Evolutionary conservation across 2,329 filamentous ascomycete species (phyloP).

Genomic region (Fusarium graminum): DNA sequence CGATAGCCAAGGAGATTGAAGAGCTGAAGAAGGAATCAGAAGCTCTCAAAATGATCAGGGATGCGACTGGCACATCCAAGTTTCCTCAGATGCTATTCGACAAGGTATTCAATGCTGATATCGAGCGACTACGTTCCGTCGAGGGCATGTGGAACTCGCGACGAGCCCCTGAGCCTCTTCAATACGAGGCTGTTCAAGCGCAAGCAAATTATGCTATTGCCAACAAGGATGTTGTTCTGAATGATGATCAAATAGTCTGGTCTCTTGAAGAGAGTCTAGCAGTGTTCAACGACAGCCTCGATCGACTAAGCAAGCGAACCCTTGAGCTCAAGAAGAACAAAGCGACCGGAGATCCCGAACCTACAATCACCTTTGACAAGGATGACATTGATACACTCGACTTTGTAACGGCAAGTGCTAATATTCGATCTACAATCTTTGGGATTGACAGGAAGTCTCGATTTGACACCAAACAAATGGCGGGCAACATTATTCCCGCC

Average conservation of each 20-base stretch:
- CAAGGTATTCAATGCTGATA: conserved; percentile 91
- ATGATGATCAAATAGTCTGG: conserved; percentile 83
- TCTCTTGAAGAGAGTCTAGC: conserved; percentile 84
- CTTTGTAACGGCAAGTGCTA: conserved; percentile 91
- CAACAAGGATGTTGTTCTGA: conserved; percentile 66
- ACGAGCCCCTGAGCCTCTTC: conserved; percentile 77
- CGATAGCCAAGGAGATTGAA: conserved; percentile 79
- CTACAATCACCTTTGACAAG: conserved; percentile 91
- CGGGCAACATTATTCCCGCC: conserved; percentile 97
- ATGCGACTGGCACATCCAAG: conserved; percentile 80
- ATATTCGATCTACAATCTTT: conserved; percentile 90
- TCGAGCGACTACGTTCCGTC: conserved; percentile 84
- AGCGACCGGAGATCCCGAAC: conserved; percentile 64
- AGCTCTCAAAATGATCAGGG: conserved; percentile 84
- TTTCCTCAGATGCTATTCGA: conserved; percentile 88
- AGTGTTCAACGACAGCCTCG: conserved; percentile 87
- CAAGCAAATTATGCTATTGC: conserved; percentile 64
- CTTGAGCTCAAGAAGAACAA: conserved; percentile 69
- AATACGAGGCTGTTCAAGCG: conserved; percentile 72
- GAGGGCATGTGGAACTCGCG: conserved; percentile 97
- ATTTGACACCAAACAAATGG: conserved; percentile 99
- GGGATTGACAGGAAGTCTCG: conserved; percentile 89
- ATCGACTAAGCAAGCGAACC: conserved; percentile 80
- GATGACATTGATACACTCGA: conserved; percentile 95
- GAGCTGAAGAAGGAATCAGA: conserved; percentile 87